A percentile compares a stretch with the other conserved stretches of the same genome.
These are phyloP conservation scores for Rosa lucieae DNA, from an alignment of 306 rosid genomes.

Conservation along the genomic window DNA sequence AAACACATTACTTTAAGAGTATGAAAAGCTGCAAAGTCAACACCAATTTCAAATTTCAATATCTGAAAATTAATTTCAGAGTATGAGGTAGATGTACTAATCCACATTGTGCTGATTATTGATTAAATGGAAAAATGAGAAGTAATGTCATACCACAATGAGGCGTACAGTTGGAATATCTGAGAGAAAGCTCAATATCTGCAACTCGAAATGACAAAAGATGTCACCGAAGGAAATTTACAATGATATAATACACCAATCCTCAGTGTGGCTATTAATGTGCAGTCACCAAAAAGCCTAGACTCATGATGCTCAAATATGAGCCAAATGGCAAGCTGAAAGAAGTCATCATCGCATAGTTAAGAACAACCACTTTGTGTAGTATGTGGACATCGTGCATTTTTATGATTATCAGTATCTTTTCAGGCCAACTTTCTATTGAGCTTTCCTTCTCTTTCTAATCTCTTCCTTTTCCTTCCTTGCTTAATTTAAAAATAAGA, in stretches of 20 bases:
- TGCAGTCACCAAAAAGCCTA: background rate
- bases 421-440: background rate
- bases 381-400: background rate
- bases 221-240: conserved; percentile 27
- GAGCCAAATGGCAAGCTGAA: background rate
- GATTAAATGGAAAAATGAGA: conserved; percentile 21
- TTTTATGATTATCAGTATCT: background rate
- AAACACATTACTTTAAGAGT: conserved; percentile 4
- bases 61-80: conserved; percentile 21
- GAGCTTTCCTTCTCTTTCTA: background rate
- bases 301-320: background rate
- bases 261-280: background rate
- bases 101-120: background rate
- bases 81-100: background rate
- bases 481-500: background rate
- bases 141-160: conserved; percentile 71
- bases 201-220: conserved; percentile 43
- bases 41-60: background rate
- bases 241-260: background rate
- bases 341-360: background rate
- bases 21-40: conserved; percentile 3
- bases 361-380: background rate
- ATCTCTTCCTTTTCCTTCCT: background rate
- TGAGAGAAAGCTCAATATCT: conserved; percentile 85
- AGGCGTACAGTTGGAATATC: conserved; percentile 84